Conservation (phyloP, 371 early-diverging fungal species). For the Zancudomyces culisetae region DNA sequence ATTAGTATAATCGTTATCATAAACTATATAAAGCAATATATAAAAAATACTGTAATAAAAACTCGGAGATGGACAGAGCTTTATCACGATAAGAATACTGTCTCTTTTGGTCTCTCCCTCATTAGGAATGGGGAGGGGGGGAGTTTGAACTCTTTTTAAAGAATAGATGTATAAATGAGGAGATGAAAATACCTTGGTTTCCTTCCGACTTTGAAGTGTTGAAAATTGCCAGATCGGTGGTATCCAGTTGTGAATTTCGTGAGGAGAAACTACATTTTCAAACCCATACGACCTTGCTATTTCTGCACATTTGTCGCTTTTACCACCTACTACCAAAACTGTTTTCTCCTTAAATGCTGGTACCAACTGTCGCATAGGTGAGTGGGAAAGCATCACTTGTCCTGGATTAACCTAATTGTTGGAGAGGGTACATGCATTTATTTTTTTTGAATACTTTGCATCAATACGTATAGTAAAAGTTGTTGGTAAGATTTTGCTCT, state of each 20-base stretch:
- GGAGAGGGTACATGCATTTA: no score
- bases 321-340: constrained; percentile 55
- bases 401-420: constrained; percentile 35
- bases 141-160: not conserved
- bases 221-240: constrained; percentile 55
- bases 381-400: constrained; percentile 68
- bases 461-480: no score
- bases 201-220: not conserved
- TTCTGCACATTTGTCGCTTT: constrained; percentile 32
- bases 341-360: constrained; percentile 30
- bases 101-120: no score
- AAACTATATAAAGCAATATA: no score
- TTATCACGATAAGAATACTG: no score
- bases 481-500: no score
- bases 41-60: no score
- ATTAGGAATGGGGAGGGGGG: not conserved
- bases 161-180: no score
- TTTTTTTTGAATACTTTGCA: no score
- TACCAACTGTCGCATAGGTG: constrained; percentile 53
- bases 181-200: not conserved
- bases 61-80: no score
- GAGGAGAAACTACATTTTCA: constrained; percentile 45
- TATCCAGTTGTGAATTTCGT: constrained; percentile 50
- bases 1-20: no score
- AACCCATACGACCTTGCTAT: constrained; percentile 63